Evolutionary conservation across 768 basidiomycete species (phyloP).

Genomic region (Multifurca ochricompacta): DNA sequence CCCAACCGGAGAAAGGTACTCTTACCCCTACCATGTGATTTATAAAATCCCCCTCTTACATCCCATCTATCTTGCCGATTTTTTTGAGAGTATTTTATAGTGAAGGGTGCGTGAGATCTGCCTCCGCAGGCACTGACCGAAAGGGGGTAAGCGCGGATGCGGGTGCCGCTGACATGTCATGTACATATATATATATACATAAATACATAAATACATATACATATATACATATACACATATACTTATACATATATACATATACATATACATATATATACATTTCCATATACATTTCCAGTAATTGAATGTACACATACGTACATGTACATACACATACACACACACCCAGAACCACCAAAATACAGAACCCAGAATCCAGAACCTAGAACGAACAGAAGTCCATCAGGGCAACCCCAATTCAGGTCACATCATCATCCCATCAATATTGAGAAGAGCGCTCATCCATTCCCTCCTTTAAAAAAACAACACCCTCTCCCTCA

Average conservation of each 20-base stretch:
- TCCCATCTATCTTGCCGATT: slow-evolving; percentile 12
- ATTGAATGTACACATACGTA: too few relatives aligned
- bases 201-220: too few relatives aligned
- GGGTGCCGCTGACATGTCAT: slow-evolving; percentile 22
- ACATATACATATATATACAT: too few relatives aligned
- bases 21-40: neutral
- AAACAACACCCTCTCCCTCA: neutral
- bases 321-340: too few relatives aligned
- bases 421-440: slow-evolving; percentile 4
- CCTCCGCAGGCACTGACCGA: slow-evolving; percentile 18
- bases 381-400: too few relatives aligned
- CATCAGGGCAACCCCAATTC: slow-evolving; percentile 16
- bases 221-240: too few relatives aligned
- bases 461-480: slow-evolving; percentile 7
- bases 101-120: slow-evolving; percentile 10
- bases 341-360: too few relatives aligned
- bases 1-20: neutral
- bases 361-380: too few relatives aligned
- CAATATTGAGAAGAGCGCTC: too few relatives aligned
- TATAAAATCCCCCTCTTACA: neutral
- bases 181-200: too few relatives aligned
- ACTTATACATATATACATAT: too few relatives aligned
- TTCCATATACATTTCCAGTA: too few relatives aligned
- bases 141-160: slow-evolving; percentile 19
- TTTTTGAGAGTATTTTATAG: slow-evolving; percentile 1